Base-by-base conservation (phyloP, 129 eudicot species). In the Mikania micrantha region DNA sequence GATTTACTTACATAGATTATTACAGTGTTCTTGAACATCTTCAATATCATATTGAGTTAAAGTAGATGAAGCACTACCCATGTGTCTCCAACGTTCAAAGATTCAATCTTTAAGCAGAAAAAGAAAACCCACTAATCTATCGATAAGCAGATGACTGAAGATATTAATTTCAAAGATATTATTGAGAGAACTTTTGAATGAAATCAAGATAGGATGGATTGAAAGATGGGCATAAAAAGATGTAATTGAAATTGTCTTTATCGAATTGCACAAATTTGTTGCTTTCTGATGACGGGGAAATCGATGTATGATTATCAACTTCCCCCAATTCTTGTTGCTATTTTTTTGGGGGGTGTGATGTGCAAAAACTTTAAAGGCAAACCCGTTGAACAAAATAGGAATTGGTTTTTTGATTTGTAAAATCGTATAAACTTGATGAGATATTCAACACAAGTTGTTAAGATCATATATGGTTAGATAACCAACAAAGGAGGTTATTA, bases 1-100 rank as follows among this genome's bases (percentile, higher is more conserved):
- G 71, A 63, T 4, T 24, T 7, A 75, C 91, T 78, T 71, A 88
- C 98, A 91, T 9, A 88, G 80, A 80, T 84, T 17, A 42, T 82
- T 78, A 38, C 96, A 85, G 87, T 91, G 95, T 66, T 85, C 78
- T 80, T 91, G 88, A 21, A 91, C 98, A 57, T 88, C 98, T 84
- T 91, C 98, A 66, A 91, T 91, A 22, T 91, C 98, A 73, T 91
- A 91, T 77, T 91, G 98, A 63, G 98, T 91, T 66, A 91, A 77
- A 82, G 79, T 84, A 21, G 96, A 91, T 5, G 95, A 82, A 32
- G 98, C 95, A 78, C 47, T 83, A 39, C 98, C 98, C 98, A 91
- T 91, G 28, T 15, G 57, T 60, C 11, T 40, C 57, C 24, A 60
- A 41, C 34, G 31, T 9, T 60, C 44, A 66, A 50, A 60, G 58